These are phyloP conservation scores for Boletus coffeatus DNA, from an alignment of 1,284 basidiomycete genomes.

Conservation along the genomic window DNA sequence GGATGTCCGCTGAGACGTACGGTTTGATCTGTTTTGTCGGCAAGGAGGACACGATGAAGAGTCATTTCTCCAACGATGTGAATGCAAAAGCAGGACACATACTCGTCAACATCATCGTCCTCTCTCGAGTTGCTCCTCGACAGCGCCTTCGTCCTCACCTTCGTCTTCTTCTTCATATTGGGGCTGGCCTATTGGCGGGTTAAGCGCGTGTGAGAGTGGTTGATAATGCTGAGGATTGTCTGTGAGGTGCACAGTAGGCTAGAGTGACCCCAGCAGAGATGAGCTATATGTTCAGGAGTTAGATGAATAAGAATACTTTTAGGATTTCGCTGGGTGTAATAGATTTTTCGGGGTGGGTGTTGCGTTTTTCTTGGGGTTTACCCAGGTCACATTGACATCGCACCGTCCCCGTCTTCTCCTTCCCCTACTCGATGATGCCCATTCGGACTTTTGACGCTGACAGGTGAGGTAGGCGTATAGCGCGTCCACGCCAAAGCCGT, in stretches of 20 bases:
- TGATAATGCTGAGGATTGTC: conserved; percentile 76
- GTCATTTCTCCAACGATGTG: conserved; percentile 1
- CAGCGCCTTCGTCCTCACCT: conserved; percentile 62
- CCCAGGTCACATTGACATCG: conserved; percentile 21
- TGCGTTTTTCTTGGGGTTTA: conserved; percentile 27
- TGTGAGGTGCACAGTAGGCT: conserved; percentile 35
- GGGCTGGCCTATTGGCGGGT: conserved; percentile 44
- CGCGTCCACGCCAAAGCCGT: conserved; percentile 25
- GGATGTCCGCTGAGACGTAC: conserved; percentile 15
- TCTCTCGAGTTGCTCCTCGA: conserved; percentile 57
- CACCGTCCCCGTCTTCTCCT: conserved; percentile 1
- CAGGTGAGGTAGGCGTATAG: conserved; percentile 25
- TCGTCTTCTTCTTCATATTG: conserved; percentile 39
- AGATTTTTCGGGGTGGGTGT: conserved; percentile 31
- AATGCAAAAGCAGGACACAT: conserved; percentile 13
- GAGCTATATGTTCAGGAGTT: conserved; percentile 24
- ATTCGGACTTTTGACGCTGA: conserved; percentile 7
- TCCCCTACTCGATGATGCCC: conserved; percentile 2
- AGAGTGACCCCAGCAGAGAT: conserved; percentile 10
- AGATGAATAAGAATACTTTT: conserved; percentile 18
- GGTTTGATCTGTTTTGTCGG: conserved; percentile 21
- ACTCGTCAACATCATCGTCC: conserved; percentile 34
- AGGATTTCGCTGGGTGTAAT: conserved; percentile 29
- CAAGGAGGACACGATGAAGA: conserved; percentile 1
- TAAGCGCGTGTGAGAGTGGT: conserved; percentile 69